Evolutionary conservation across 257 asterid species (phyloP).

Genomic region (Penstemon davidsonii): DNA sequence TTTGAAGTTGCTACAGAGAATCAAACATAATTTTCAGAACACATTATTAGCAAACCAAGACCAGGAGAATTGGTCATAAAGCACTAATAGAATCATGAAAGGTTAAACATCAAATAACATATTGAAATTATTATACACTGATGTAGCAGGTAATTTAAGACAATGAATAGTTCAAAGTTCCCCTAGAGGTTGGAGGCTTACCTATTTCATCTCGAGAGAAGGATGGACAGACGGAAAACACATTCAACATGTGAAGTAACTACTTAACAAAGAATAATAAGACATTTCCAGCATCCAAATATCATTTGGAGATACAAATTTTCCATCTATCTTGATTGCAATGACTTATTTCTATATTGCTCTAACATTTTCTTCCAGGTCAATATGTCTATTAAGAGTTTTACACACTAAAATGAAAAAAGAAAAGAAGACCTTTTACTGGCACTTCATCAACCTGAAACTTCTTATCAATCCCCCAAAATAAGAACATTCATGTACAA

Average conservation of each 20-base stretch:
- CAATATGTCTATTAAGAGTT: background rate
- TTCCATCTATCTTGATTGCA: background rate
- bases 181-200: no score
- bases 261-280: background rate
- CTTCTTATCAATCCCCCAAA: background rate
- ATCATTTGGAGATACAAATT: background rate
- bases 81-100: no score
- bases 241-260: conserved; percentile 3
- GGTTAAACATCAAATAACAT: no score
- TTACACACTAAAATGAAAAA: background rate
- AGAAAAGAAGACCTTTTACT: conserved; percentile 2
- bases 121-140: no score
- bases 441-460: no score
- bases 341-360: background rate
- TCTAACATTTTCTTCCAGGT: background rate
- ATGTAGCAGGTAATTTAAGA: no score
- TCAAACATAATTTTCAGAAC: conserved; percentile 19
- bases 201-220: no score
- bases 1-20: conserved; percentile 68
- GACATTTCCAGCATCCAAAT: background rate
- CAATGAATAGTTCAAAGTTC: no score
- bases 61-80: conserved; percentile 3
- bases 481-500: conserved; percentile 9
- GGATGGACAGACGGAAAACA: no score
- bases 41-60: conserved; percentile 5